Evolutionary conservation across 495 filamentous ascomycete genomes (phyloP), one percentile per base, ranked within the genome.

Genomic region (Hyaloscypha finlandica): DNA sequence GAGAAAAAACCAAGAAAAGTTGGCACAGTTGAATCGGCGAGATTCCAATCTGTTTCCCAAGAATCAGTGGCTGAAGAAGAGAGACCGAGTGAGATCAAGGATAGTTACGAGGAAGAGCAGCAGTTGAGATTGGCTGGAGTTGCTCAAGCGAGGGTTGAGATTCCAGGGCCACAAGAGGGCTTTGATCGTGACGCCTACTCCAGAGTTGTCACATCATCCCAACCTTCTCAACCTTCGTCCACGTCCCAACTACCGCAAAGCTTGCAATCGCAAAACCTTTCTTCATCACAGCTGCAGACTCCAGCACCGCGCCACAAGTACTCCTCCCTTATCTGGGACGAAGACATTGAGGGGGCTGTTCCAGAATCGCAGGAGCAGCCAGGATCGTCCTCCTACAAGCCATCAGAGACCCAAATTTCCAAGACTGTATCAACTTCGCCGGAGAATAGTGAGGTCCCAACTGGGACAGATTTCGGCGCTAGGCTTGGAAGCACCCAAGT

Each of bases 21-120:
- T 33, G 70, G 61, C 2, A 67, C 67, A 30, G 32, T 33, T 8
- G 63, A 69, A 25, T 55, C 64, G 2, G 67, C 59, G 19, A 62
- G 56, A 51, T 66, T 67, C 22, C 62, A 68, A 48, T 64, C 63
- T 3, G 70, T 61, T 25, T 67, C 52, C 19, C 58, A 64, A 52
- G 63, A 66, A 58, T 42, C 25, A 4, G 22, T 64, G 20, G 45
- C 48, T 6, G 20, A 20, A 6, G 37, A 61, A 48, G 6, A 32
- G 20, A 16, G 6, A 4, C 25, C 6, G 25, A 60, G 59, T 5
- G 69, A 71, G 42, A 70, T 71, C 22, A 64, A 69, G 56, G 71
- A 74, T 70, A 74, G 69, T 22, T 74, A 69, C 69, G 68, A 74
- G 63, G 66, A 73, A n/a, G 65, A 68, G 8, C 32, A 61, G 53